Percentiles rank a stretch among this genome's conserved stretches.
Conservation (phyloP, 1,139 yeast genomes). For the Yamadazyma trypodendri region DNA sequence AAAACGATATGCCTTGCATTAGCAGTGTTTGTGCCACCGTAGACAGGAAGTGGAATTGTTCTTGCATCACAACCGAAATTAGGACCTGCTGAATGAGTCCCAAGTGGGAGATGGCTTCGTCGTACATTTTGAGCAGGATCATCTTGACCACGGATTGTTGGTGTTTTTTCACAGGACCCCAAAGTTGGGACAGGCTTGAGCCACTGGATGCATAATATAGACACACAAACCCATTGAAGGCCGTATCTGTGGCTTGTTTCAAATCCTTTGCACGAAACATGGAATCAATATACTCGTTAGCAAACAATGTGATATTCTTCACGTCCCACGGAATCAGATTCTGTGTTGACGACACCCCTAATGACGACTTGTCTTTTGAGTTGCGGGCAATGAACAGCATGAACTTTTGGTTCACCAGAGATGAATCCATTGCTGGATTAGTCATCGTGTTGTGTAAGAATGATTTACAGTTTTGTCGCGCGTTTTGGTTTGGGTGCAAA, state of each 20-base stretch:
- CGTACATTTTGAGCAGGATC: slow-evolving; percentile 2
- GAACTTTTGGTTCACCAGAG: slow-evolving; percentile 1
- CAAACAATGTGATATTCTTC: slow-evolving; percentile 6
- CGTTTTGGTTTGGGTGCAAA: background rate
- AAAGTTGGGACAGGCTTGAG: too few species aligned
- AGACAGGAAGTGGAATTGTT: background rate
- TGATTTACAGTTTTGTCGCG: background rate
- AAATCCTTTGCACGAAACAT: slow-evolving; percentile 1
- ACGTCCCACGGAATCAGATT: background rate
- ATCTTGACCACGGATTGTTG: slow-evolving; percentile 3
- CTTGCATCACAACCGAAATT: slow-evolving; percentile 2
- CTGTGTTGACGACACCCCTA: slow-evolving; percentile 4
- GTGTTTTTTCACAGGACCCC: slow-evolving; percentile 5
- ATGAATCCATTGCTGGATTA: background rate
- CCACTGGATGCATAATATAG: slow-evolving; percentile 7
- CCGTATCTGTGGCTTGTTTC: background rate
- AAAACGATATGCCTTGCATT: background rate
- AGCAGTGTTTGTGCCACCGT: background rate
- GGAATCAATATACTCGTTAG: slow-evolving; percentile 7
- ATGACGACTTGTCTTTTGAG: background rate
- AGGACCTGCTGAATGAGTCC: slow-evolving; percentile 11
- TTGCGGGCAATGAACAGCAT: slow-evolving; percentile 1
- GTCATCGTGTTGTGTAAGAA: slow-evolving; percentile 1
- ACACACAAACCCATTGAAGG: slow-evolving; percentile 11
- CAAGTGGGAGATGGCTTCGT: slow-evolving; percentile 12